Evolutionary conservation across 805 yeast genomes (phyloP).

Genomic region (Candida tibetensis): DNA sequence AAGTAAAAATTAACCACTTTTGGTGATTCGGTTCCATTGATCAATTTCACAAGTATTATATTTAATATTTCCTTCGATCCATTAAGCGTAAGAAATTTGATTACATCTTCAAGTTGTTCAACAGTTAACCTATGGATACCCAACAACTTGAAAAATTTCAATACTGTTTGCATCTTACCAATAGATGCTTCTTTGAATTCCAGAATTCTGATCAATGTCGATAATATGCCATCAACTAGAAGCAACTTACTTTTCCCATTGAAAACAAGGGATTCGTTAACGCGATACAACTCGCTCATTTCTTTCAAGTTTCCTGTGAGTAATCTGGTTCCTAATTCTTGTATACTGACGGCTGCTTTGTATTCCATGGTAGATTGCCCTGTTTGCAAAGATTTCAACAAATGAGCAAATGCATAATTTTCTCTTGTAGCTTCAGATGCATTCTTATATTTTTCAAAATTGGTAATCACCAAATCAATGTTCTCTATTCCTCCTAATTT

Average conservation of each 20-base stretch:
- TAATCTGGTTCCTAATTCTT: constrained; percentile 8
- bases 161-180: constrained; percentile 19
- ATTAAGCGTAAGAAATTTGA: constrained; percentile 24
- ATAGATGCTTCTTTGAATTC: constrained; percentile 2
- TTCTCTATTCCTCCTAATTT: constrained; percentile 14
- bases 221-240: constrained; percentile 9
- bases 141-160: constrained; percentile 24
- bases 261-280: constrained; percentile 10
- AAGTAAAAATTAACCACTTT: constrained; percentile 30
- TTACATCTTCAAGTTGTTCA: constrained; percentile 21
- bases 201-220: constrained; percentile 3
- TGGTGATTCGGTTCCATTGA: constrained; percentile 14
- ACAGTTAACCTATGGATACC: constrained; percentile 18
- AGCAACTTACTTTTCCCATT: constrained; percentile 8
- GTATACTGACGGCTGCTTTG: background rate
- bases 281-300: constrained; percentile 14
- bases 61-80: constrained; percentile 23
- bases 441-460: constrained; percentile 14
- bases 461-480: constrained; percentile 14
- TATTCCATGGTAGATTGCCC: background rate
- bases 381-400: constrained; percentile 18
- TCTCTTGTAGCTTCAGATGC: constrained; percentile 16
- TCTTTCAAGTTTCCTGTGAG: constrained; percentile 9
- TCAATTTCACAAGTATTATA: constrained; percentile 26
- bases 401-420: constrained; percentile 16